Base-by-base conservation (phyloP, 2,329 filamentous ascomycete species). In the Phyllosticta citribraziliensis region DNA sequence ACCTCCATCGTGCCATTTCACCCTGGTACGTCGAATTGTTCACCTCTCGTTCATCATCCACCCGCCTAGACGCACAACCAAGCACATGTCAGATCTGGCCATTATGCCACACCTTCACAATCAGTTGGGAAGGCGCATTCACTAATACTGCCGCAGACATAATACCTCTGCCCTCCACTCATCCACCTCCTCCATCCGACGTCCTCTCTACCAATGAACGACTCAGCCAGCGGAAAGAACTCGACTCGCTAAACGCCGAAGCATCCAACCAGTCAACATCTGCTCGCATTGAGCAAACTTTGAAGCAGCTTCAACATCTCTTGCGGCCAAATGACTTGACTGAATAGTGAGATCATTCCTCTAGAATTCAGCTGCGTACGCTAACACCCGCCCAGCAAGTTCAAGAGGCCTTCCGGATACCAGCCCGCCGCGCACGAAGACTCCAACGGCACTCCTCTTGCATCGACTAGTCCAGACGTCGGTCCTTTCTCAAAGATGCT, bases 1-100 rank as follows among this genome's bases (percentile, higher is more conserved):
- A 89, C 87, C 56, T 91, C 88, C 3, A 87, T 92, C 56, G 81
- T 89, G 58, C 89, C 89, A 2, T 90, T 93, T 73, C 84, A 88
- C 72, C 83, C 88, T 66, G 85, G 89, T 91, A 74, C 66, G 76
- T 73, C 62, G 54, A 58, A 33, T 54, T 35, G 72, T 62, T 55
- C 6, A 47, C 12, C 56, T 24, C 54, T 12, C 22, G 25, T 56
- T 56, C 27, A 9, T n/a, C 54, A 56, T 11, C 62, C 12, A 47
- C 52, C 59, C 17, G 6, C 40, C 17, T 17, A 19, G 40, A 47
- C 40, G 40, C n/a, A 4, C 17, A 0, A 47, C 40, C 17, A 47
- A 47, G n/a, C 27, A 25, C 40, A n/a, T 47, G 40, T 47, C 6
- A 47, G 40, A 47, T 47, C 14, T 3, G 5, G 14, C 14, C 33